Evolutionary conservation across 208 protist genomes (phyloP).

Genomic region (Lotmaria passim): DNA sequence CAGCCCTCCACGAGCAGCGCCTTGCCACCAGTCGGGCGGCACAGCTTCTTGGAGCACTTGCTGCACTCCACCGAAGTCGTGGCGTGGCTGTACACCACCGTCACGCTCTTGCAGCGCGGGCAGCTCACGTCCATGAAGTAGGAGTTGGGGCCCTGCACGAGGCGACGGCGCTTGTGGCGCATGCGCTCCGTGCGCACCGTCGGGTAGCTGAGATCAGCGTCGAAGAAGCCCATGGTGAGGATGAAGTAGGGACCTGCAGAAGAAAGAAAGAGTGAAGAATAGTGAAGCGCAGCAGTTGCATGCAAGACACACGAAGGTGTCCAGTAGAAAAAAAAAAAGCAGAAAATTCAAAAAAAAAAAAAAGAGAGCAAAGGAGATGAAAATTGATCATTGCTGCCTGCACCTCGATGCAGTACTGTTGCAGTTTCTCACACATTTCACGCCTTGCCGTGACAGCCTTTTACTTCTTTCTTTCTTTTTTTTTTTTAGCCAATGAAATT

Average conservation of each 20-base stretch:
- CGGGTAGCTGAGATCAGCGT: conserved; percentile 98
- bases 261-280: neutral
- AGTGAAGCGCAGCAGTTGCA: neutral
- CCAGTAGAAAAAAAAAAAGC: conserved; percentile 2
- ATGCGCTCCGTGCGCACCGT: conserved; percentile 92
- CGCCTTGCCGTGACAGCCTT: too few species aligned
- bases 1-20: conserved; percentile 96
- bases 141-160: conserved; percentile 99
- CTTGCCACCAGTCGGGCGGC: conserved; percentile 98
- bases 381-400: too few species aligned
- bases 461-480: neutral
- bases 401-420: too few species aligned
- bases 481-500: too few species aligned
- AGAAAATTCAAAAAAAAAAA: neutral
- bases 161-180: conserved; percentile 99
- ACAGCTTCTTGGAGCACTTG: conserved; percentile 96
- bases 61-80: conserved; percentile 97
- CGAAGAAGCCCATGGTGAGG: conserved; percentile 89
- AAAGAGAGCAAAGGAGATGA: neutral
- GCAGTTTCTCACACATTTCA: too few species aligned
- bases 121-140: conserved; percentile 99
- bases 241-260: conserved; percentile 6
- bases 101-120: conserved; percentile 95
- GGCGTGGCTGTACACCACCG: conserved; percentile 98
- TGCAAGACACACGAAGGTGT: too few species aligned